Evolutionary conservation across 257 asterid species (phyloP), one percentile per base, ranked within the genome.

Genomic region (Nicotiana benthamiana): DNA sequence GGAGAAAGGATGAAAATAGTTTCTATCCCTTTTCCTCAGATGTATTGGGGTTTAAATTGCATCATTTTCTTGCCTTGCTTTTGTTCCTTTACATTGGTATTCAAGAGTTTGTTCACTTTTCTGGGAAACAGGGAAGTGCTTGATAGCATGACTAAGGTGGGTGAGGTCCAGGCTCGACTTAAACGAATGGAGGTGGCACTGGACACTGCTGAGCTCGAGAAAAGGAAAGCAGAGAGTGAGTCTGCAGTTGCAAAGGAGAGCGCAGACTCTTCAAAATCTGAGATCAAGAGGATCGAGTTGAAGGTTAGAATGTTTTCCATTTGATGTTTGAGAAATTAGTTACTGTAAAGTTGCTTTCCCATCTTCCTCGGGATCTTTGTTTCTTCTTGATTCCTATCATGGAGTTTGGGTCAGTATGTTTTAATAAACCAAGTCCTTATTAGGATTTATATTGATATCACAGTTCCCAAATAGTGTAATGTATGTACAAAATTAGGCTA

Each of bases 101-200:
- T 74, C 62, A 48, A 74, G 79, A 74, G 61, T 22, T 74, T 26
- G 62, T 74, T 62, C 27, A 51, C 62, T 63, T 27, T n/a, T 79
- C 22, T 80, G 75, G 46, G 22, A 48, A 81, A 77, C 89, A 96
- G 99, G 83, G 93, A 93, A 90, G 94, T 90, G 53, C 80, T 91
- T 86, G 95, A 96, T 76, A 87, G 90, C 89, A 93, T 94, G 97
- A 89, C 77, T 87, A 90, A 83, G 88, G 90, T 85, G 65, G 88
- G 96, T 66, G 97, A 92, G 84, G 88, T 87, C 68, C 92, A 88
- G 86, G 92, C 91, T 77, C 86, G 87, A 79, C 65, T 94, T 85
- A 92, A 89, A 85, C 90, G 91, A 86, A 81, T 87, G 81, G 92
- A 96, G 88, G 94, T 90, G 84, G 90, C 94, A 82, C 91, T 90